Percentiles rank a stretch among this genome's conserved stretches.
Evolutionary conservation across 2,329 filamentous ascomycete species (phyloP).

Genomic region (Sordariomycetes sp.): DNA sequence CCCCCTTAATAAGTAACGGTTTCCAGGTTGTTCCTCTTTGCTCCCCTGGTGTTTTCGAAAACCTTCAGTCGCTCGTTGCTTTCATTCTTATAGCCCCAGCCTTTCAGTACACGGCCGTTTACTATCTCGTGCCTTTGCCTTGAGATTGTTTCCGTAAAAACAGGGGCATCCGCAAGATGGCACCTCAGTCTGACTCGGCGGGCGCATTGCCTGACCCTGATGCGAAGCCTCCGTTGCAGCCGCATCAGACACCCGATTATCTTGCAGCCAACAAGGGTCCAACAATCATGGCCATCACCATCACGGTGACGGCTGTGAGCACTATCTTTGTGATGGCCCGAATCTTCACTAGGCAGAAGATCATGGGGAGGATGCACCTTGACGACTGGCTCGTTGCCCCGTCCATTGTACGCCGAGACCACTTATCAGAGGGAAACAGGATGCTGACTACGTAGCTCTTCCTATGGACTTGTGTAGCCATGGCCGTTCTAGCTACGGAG

Average conservation of each 20-base stretch:
- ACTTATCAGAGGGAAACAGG: background rate
- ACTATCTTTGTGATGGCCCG: constrained; percentile 6
- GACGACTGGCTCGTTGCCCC: constrained; percentile 7
- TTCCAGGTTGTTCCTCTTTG: too few species aligned
- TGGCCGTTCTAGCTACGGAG: constrained; percentile 2
- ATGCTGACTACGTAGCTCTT: background rate
- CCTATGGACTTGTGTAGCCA: constrained; percentile 4
- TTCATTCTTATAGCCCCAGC: too few species aligned
- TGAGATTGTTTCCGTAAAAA: too few species aligned
- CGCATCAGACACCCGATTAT: constrained; percentile 5
- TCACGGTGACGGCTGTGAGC: constrained; percentile 5
- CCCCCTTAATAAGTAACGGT: too few species aligned
- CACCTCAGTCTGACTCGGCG: background rate
- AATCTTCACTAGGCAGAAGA: constrained; percentile 4
- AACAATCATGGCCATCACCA: constrained; percentile 4
- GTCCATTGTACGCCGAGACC: constrained; percentile 1
- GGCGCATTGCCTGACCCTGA: too few species aligned
- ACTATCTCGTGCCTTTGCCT: too few species aligned
- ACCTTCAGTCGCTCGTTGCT: too few species aligned
- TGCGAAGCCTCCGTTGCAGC: constrained; percentile 2
- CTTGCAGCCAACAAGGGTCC: constrained; percentile 15
- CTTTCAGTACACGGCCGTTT: too few species aligned
- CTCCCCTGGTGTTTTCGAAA: too few species aligned
- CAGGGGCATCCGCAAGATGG: background rate
- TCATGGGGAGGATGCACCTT: constrained; percentile 4